Evolutionary conservation across 306 rosid species (phyloP), one percentile per base, ranked within the genome.

Genomic region (Cicer judaicum): DNA sequence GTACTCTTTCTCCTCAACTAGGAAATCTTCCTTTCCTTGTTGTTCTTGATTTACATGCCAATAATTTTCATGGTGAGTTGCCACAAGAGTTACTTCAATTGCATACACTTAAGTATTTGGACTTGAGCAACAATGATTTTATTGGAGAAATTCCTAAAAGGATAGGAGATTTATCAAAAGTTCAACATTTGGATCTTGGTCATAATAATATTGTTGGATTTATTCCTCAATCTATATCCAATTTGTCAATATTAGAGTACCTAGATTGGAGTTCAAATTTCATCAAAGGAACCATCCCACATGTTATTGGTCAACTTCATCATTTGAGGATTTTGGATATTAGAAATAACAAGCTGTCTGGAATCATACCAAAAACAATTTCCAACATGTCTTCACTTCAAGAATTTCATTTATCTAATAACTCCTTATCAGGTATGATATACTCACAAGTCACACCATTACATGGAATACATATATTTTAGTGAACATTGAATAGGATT

Each of bases 1-100:
- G 83, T 42, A 57, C 14, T 5, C 38, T 73, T 34, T 19, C 83
- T 4, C 55, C 75, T 2, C 64, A 65, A 4, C 3, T 79, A 2
- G 79, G 83, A 2, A 79, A 73, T 41, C 79, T 79, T 2, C 39
- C 83, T 0, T 65, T 73, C 21, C 79, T 79, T 64, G 24, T 65
- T 57, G 16, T 66, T 8, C 75, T 73, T 67, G 75, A 79, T 68
- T 11, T 62, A 38, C 21, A 38, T 3, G 29, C 7, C 68, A 62
- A 62, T 62, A 62, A 24, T 38, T 64, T 64, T 49, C 0, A 64
- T 8, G 69, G 68, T 40, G 8, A 63, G 49, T 63, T 63, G 42
- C 68, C 68, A 39, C 68, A 5, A 7, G 68, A 63, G 68, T 63
- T 63, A 8, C 19, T 39, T 62, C 48, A 40, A 0, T 63, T 39